Base-by-base conservation (phyloP, 768 basidiomycete species). In the Rhodocollybia butyracea region DNA sequence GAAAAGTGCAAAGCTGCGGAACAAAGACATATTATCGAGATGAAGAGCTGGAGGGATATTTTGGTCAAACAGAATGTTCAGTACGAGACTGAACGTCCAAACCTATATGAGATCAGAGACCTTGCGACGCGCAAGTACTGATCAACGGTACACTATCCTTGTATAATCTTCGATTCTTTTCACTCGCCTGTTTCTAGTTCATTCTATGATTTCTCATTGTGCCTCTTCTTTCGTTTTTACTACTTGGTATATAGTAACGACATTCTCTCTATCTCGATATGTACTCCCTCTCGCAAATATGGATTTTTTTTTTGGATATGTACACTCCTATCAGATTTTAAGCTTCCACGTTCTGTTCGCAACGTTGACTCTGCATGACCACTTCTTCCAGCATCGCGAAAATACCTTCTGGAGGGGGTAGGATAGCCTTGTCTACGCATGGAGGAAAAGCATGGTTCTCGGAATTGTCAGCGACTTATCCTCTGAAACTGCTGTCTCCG, bases 401-500 rank as follows among this genome's bases (percentile, higher is more conserved):
- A 57, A 63, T 76, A 29, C 57, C 66, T 17, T 65, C 74, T 32
- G 89, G 88, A 29, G 67, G 73, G 24, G 89, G 89, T 15, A 78
- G 79, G 27, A 82, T 91, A 54, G 66, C 69, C n/a, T 68, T 87
- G 31, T 69, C 73, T 3, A 65, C 71, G 15, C 78, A 85, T 64
- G 85, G 82, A 15, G 68, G 74, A 13, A 78, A 74, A 40, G 85
- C 81, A 3, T 74, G 80, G 39, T 89, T 96, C 64, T 80, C 86
- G 0, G 82, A 90, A 61, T 76, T 94, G 17, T 85, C 86, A 10
- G 89, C 86, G 7, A 78, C 85, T 1, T 97, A 96, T 65, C 94
- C 94, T 8, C 76, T 97, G 62, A 96, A 96, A 67, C 82, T 97
- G 31, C 73, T 95, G 54, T 87, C 93, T 2, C 91, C 93, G 2